Evolutionary conservation across 495 filamentous ascomycete genomes (phyloP), one percentile per base, ranked within the genome.

Genomic region (Clohesyomyces aquaticus): DNA sequence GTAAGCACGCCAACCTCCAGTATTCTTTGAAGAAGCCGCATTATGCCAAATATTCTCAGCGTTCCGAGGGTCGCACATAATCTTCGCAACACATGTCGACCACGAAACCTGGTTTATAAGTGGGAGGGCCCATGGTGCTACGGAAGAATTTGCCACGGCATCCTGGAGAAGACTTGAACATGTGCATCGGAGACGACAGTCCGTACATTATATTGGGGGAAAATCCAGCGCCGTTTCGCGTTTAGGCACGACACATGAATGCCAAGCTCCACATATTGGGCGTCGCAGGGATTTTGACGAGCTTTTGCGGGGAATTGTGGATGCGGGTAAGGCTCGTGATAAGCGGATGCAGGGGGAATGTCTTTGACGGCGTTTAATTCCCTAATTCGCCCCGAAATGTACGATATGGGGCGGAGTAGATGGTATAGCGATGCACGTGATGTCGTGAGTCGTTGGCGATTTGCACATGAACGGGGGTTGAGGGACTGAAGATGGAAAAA

Each of bases 1-100:
- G 62, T 29, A 29, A 66, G 35, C 23, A 66, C 22, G 1, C 21
- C 55, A 2, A 59, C 6, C 32, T 6, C 25, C 47, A 3, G n/a
- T 21, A 3, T 12, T 23, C 14, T 23, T 50, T 50, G 47, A 26
- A 50, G 47, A 22, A 50, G 21, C 32, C 32, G 32, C 32, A 38
- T 38, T 6, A 38, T 38, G 32, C n/a, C n/a, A n/a, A n/a, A n/a
- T n/a, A n/a, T n/a, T n/a, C n/a, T n/a, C n/a, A n/a, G n/a, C n/a
- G n/a, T 38, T 38, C 19, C 11, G 21, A 25, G 4, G 25, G 47
- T 50, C 47, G 47, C 10, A 6, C 10, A n/a, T 28, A 12, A 12
- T 22, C 26, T 53, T 18, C 22, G 25, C 16, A 32, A 12, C 9
- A 27, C 19, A 53, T 19, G 18, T 35, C 23, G 25, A 32, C 22